Conservation (phyloP, 192 early-diverging fungal genomes). For the Pilaira anomala region DNA sequence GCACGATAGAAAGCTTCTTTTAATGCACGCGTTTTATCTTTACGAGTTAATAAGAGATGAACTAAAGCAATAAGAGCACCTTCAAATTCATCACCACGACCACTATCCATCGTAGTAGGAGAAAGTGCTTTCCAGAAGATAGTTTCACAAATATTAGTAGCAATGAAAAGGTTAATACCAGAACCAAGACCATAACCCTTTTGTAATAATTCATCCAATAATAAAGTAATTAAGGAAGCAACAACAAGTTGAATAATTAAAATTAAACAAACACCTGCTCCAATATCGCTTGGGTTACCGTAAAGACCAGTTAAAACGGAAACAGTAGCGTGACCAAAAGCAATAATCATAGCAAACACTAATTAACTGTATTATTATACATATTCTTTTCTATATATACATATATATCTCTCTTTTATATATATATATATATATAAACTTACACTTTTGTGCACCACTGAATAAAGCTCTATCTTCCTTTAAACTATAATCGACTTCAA, state of each 20-base stretch:
- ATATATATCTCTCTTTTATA: background rate
- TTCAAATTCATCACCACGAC: constrained; percentile 98
- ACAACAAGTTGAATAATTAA: constrained; percentile 97
- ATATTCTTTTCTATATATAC: background rate
- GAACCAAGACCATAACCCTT: constrained; percentile 99
- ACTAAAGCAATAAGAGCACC: constrained; percentile 95
- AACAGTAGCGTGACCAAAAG: constrained; percentile 97
- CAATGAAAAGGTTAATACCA: constrained; percentile 98
- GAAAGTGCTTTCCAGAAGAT: constrained; percentile 99
- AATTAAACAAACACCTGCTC: constrained; percentile 93
- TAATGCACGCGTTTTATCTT: constrained; percentile 94
- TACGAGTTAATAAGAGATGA: constrained; percentile 91
- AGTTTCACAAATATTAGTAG: constrained; percentile 99
- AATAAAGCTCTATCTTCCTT: constrained; percentile 99
- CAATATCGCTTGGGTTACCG: constrained; percentile 93
- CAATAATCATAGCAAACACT: constrained; percentile 98
- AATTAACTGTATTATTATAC: background rate
- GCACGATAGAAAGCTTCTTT: constrained; percentile 96
- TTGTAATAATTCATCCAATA: constrained; percentile 98
- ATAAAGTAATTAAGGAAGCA: constrained; percentile 94
- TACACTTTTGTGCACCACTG: constrained; percentile 97
- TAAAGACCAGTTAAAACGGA: constrained; percentile 98
- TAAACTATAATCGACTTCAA: constrained; percentile 97
- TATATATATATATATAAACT: constrained; percentile 10
- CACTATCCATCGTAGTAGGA: constrained; percentile 97